Base-by-base conservation (phyloP, 2,329 filamentous ascomycete genomes). In the Drechslera avenae region DNA sequence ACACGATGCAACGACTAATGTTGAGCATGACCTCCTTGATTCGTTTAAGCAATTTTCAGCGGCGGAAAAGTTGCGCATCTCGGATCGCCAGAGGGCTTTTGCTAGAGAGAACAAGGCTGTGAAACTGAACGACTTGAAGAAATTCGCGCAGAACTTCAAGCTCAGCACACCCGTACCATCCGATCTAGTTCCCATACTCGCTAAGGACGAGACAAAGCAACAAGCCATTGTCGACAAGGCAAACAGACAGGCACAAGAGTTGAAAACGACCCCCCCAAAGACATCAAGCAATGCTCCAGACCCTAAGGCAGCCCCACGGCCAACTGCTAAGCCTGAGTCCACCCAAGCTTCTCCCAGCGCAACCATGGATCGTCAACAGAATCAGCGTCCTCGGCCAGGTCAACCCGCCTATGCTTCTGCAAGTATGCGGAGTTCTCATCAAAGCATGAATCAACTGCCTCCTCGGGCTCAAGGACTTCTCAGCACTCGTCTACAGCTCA, bases 191-290 rank as follows among this genome's bases (percentile, higher is more conserved):
- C 88, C 90, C 1, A 99, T 99, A 60, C 88, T 99, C 54, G 93
- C 94, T 51, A 99, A 97, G 72, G 94, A 99, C 69, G 91, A 91
- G n/a, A 83, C 80, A 37, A 99, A 97, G 77, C 94, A 97, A 75
- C 86, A 91, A 66, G 86, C 92, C 68, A 97, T 99, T 57, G 88
- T 96, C 67, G 88, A 91, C 63, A 95, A 92, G 73, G 91, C 91
- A 1, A 85, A 90, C 54, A 84, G 86, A 67, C 88, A 93, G 60
- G 86, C 86, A 2, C 86, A 90, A 49, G 78, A 83, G 56, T 58
- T 67, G 37, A 76, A 76, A 55, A 60, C 63, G 14, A 67, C 72
- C 7, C 66, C 71, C 18, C 63, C 68, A 37, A 68, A 77, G 34
- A 67, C 73, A 63, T 63, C 77, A 65, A 71, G 85, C 76, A 66